Evolutionary conservation across 805 yeast species (phyloP), one percentile per base, ranked within the genome.

Genomic region (Yarrowia phangngaensis): DNA sequence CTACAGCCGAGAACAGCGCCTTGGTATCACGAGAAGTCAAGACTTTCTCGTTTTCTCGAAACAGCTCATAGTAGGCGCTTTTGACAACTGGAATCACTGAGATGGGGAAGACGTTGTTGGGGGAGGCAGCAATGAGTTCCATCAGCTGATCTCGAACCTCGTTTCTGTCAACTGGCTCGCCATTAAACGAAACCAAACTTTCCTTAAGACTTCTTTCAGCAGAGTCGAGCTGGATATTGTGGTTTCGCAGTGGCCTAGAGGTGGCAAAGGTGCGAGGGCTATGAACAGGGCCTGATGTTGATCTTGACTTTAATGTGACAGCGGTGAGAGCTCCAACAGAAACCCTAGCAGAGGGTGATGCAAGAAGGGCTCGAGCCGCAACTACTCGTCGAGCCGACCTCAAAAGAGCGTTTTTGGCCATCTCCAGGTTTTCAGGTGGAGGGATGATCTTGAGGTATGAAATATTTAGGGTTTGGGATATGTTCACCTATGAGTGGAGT

Each of bases 61-160:
- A 41, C 35, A 41, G 35, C 47, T 41, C 35, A 16, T 41, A 41
- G 47, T 41, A 41, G 20, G 47, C 47, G 22, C 20, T 20, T 12
- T 30, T 28, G 20, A 41, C 47, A 13, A 41, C 47, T 6, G 47
- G 47, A 8, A 41, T 29, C 8, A 20, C 27, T 15, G 35, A 11
- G 35, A 30, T 20, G 16, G 35, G 47, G n/a, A 41, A 20, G 15
- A 41, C 35, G 9, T 28, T 19, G 20, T 3, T 9, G 1, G 47
- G 47, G 11, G 35, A 41, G 6, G 23, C 26, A 16, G 5, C 2
- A 16, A 41, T 41, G 13, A 41, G 47, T 8, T 22, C 16, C 35
- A 41, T 29, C 28, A 41, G 6, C 6, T 20, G 35, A 6, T 41
- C 35, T n/a, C 35, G 33, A 3, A 41, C 47, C 8, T 8, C 20